Evolutionary conservation across 2,329 filamentous ascomycete genomes (phyloP).

Genomic region (Microsporum ferrugineum): DNA sequence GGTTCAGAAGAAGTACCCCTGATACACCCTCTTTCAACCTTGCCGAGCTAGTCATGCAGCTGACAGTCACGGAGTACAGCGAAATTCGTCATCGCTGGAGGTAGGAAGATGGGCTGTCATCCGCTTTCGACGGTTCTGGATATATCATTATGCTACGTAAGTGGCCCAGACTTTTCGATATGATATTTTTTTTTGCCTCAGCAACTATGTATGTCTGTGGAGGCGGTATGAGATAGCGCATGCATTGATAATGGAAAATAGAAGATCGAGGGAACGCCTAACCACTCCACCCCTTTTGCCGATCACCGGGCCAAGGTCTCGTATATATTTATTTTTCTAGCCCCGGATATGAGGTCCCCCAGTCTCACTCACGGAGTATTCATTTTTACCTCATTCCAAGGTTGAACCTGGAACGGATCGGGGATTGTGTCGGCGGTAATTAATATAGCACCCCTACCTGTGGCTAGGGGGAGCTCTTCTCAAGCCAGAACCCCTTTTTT

Average conservation of each 20-base stretch:
- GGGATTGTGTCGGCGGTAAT: background rate
- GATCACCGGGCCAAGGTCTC: background rate
- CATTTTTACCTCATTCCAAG: background rate
- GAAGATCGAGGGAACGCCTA: background rate
- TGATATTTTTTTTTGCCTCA: background rate
- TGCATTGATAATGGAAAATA: background rate
- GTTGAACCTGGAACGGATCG: background rate
- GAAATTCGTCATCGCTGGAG: background rate
- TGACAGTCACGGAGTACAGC: background rate
- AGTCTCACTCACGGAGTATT: background rate
- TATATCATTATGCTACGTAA: background rate
- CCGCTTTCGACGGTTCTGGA: background rate
- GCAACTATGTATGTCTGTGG: background rate
- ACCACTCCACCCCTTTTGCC: constrained; percentile 2
- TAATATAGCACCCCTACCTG: background rate
- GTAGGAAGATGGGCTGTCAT: background rate
- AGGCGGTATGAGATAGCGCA: constrained; percentile 1
- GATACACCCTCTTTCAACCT: background rate
- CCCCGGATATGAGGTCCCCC: background rate
- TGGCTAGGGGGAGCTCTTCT: background rate
- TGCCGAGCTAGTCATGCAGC: background rate
- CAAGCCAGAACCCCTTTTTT: background rate
- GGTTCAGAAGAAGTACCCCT: background rate
- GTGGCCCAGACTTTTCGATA: background rate
- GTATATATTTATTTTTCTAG: constrained; percentile 1